Conservation (phyloP, 768 basidiomycete genomes). For the Fomitopsis serialis region DNA sequence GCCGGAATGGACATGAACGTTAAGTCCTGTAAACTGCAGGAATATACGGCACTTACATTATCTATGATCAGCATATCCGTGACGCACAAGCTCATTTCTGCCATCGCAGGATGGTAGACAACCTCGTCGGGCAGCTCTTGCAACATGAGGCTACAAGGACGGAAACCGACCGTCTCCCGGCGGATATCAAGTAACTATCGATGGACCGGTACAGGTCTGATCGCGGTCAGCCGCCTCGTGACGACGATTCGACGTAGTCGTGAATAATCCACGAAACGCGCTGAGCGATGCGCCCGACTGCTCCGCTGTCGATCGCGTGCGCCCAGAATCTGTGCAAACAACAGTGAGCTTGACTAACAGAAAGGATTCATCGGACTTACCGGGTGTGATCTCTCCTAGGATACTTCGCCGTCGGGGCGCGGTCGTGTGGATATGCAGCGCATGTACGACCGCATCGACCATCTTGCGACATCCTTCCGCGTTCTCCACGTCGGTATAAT, state of each 20-base stretch:
- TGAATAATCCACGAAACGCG: conserved; percentile 16
- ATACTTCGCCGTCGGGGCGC: conserved; percentile 17
- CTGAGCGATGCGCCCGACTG: conserved; percentile 1
- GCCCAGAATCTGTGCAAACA: conserved; percentile 11
- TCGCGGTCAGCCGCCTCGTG: conserved; percentile 19
- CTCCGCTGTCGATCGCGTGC: conserved; percentile 4
- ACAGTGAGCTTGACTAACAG: too few relatives aligned
- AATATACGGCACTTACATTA: conserved; percentile 61
- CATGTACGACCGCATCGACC: conserved; percentile 17
- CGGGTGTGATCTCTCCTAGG: conserved; percentile 16
- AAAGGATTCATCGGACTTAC: conserved; percentile 10
- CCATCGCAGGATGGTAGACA: conserved; percentile 48
- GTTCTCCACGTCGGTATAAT: conserved; percentile 17
- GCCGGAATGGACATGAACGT: too few relatives aligned
- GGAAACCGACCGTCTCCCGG: conserved; percentile 18
- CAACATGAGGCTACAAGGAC: conserved; percentile 15
- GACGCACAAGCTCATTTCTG: conserved; percentile 25
- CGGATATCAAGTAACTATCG: conserved; percentile 17
- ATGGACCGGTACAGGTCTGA: conserved; percentile 7
- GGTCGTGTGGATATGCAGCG: conserved; percentile 15
- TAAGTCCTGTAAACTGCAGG: too few relatives aligned
- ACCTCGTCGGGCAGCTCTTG: conserved; percentile 57
- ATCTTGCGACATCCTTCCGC: conserved; percentile 8
- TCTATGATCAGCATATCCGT: conserved; percentile 45
- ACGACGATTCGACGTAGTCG: conserved; percentile 19